phyloP scores from a whole-genome alignment of 2,329 filamentous ascomycete species.

The Diaporthe nobilis region DNA sequence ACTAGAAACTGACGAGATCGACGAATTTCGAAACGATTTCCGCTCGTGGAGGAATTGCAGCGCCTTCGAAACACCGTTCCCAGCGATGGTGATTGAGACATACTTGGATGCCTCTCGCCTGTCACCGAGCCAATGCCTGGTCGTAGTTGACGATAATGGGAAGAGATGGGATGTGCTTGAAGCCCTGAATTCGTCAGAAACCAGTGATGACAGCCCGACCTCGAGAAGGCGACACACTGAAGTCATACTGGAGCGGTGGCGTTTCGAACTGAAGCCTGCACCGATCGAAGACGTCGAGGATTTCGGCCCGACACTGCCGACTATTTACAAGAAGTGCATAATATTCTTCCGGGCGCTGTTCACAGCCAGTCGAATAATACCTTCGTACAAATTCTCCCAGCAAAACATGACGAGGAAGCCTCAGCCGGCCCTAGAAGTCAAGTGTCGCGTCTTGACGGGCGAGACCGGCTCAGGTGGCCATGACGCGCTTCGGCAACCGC shows the following conservation, averaged over 20 bases:
- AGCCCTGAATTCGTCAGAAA: constrained; percentile 77
- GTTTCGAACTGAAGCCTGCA: constrained; percentile 80
- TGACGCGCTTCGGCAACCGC: constrained; percentile 79
- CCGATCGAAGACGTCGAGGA: constrained; percentile 64
- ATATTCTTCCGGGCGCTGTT: constrained; percentile 93
- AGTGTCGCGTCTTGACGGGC: constrained; percentile 82
- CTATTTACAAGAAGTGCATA: constrained; percentile 97
- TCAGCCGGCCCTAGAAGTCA: constrained; percentile 77
- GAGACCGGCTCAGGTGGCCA: constrained; percentile 66
- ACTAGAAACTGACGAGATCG: constrained; percentile 92
- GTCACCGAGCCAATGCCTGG: constrained; percentile 87
- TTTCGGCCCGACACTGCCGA: constrained; percentile 79
- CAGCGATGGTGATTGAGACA: constrained; percentile 89
- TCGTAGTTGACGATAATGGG: constrained; percentile 88
- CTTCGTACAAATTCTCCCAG: constrained; percentile 86
- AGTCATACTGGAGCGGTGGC: constrained; percentile 93
- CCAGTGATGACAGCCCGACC: constrained; percentile 61
- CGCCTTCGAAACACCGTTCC: constrained; percentile 81
- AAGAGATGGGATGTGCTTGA: constrained; percentile 95
- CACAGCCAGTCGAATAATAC: constrained; percentile 84
- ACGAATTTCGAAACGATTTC: constrained; percentile 86
- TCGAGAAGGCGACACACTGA: constrained; percentile 71
- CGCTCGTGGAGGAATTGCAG: constrained; percentile 86
- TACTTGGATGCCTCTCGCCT: constrained; percentile 86
- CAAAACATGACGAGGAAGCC: constrained; percentile 80